Base-by-base conservation (phyloP, 805 yeast genomes). In the Yarrowia osloensis region DNA sequence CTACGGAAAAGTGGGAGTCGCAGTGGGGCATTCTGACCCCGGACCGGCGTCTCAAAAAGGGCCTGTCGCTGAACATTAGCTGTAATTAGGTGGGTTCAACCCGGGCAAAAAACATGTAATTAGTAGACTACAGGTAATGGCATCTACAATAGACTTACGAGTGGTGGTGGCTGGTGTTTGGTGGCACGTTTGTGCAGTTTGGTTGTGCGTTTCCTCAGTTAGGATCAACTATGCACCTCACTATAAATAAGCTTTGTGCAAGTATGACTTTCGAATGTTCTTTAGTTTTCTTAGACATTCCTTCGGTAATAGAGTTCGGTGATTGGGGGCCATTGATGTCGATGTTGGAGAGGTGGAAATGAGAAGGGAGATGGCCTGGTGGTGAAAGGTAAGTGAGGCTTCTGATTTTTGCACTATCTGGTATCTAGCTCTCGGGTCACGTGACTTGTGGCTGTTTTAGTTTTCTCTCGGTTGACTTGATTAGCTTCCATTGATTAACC, bases 21-120 rank as follows among this genome's bases (percentile, higher is more conserved):
- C 85, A 87, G 70, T 88, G 91, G 91, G 93, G 91, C 0, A 68
- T 88, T 9, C 86, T 88, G 71, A 79, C 81, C 0, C 70, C 73
- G 7, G 81, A 85, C 65, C 75, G 90, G 63, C 74, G 77, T 44
- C 69, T 84, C 69, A 86, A 86, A 70, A 73, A 75, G 5, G 66
- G 66, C 4, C 33, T 61, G 12, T 35, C 46, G 29, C 47, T 63
- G 46, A 33, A 61, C 33, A 24, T 61, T 13, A 44, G 24, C 24
- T 61, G 66, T 22, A 40, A 29, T 31, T 49, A 59, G 62, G 4
- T 7, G 3, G 13, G 11, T 7, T 31, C 15, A 3, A 6, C 9
- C 13, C 4, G 28, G 24, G 21, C 21, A 50, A 29, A 17, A 9
- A 19, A 46, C 7, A 49, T 19, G 35, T 29, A 49, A n/a, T n/a